Percentiles rank a stretch among this genome's conserved stretches.
Conservation (phyloP, 73 alveolate species). For the Durusdinium trenchii region DNA sequence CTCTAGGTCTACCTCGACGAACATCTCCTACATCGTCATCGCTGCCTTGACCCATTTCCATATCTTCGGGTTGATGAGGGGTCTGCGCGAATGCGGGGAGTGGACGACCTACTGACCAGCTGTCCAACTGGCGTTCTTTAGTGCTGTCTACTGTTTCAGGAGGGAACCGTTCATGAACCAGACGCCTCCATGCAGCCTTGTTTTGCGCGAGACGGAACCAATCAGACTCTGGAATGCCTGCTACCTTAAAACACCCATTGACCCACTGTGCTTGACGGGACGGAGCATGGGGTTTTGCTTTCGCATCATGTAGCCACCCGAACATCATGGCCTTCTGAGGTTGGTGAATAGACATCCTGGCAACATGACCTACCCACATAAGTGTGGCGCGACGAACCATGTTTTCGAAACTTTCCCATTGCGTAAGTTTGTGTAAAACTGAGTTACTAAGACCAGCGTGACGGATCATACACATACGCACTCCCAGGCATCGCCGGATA, state of each 20-base stretch:
- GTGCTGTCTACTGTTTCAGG: not conserved
- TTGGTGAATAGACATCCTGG: not conserved
- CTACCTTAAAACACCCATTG: not conserved
- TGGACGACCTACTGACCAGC: not conserved
- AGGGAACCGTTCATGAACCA: not conserved
- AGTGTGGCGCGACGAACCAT: not conserved
- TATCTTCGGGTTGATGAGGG: not conserved
- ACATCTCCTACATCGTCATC: not conserved
- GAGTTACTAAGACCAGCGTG: not conserved
- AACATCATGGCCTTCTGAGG: not conserved
- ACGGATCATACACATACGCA: not conserved
- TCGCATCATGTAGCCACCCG: not conserved
- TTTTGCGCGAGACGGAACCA: conserved; percentile 17
- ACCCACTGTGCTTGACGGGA: conserved; percentile 6
- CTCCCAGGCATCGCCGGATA: conserved; percentile 6
- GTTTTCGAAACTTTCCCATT: not conserved
- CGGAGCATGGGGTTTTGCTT: not conserved
- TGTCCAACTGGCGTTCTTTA: not conserved
- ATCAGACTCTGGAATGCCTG: conserved; percentile 9
- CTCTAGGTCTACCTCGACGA: not conserved
- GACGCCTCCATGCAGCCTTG: not conserved
- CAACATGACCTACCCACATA: conserved; percentile 3
- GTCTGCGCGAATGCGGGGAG: not conserved
- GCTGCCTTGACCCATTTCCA: not conserved
- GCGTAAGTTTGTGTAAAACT: not conserved